phyloP scores from a whole-genome alignment of 495 filamentous ascomycete species.

The Podospora tetraspora region DNA sequence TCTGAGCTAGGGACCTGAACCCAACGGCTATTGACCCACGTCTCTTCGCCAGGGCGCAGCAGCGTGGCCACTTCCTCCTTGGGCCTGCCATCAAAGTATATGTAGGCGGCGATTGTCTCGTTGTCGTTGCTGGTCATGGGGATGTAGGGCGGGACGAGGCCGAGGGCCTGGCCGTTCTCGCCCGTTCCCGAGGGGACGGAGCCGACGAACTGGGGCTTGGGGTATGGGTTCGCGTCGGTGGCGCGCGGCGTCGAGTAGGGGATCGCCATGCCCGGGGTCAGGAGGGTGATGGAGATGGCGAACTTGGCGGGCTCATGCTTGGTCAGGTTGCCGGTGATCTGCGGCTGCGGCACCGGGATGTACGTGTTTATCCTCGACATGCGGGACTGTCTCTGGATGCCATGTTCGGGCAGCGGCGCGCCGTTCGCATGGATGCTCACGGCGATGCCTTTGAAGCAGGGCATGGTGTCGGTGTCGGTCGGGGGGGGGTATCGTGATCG shows the following conservation, averaged over 20 bases:
- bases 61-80: constrained; percentile 98
- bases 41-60: constrained; percentile 88
- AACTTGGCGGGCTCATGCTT: constrained; percentile 91
- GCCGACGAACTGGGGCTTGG: constrained; percentile 73
- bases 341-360: constrained; percentile 87
- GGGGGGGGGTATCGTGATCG: constrained; percentile 1
- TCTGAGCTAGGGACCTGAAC: constrained; percentile 88
- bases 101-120: constrained; percentile 96
- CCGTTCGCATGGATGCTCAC: constrained; percentile 93
- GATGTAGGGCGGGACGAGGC: constrained; percentile 76
- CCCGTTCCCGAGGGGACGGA: constrained; percentile 48
- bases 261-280: constrained; percentile 80
- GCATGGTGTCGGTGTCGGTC: constrained; percentile 51
- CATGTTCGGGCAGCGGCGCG: constrained; percentile 84
- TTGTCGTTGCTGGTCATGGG: constrained; percentile 83
- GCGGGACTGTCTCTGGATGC: constrained; percentile 87
- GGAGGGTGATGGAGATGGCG: constrained; percentile 90
- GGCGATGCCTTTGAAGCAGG: constrained; percentile 96
- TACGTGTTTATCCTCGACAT: constrained; percentile 90
- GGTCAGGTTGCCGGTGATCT: constrained; percentile 59
- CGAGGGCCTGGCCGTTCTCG: constrained; percentile 41
- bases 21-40: constrained; percentile 98
- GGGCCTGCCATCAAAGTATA: constrained; percentile 92
- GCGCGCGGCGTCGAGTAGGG: constrained; percentile 83
- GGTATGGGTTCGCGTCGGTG: constrained; percentile 63